phyloP scores from a whole-genome alignment of 2,329 filamentous ascomycete species.

The Colletotrichum lentis region DNA sequence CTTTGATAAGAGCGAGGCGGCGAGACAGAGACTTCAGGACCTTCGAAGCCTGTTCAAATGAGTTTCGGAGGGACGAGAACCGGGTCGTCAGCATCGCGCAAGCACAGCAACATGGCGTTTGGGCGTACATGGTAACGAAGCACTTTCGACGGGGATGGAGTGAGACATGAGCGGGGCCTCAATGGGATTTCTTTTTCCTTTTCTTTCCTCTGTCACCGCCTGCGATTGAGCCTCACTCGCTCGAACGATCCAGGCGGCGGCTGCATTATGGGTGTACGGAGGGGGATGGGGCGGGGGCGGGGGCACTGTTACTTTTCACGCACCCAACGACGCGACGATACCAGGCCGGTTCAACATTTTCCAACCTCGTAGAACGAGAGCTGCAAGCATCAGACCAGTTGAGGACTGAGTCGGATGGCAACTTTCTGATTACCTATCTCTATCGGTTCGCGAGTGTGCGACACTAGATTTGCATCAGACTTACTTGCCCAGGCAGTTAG shows the following conservation, averaged over 20 bases:
- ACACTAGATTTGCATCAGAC: conserved; percentile 36
- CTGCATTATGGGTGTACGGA: conserved; percentile 24
- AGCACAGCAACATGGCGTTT: conserved; percentile 27
- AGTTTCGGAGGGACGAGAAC: conserved; percentile 17
- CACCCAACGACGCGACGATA: conserved; percentile 30
- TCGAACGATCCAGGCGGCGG: not conserved
- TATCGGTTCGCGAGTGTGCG: conserved; percentile 1
- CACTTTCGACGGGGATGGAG: conserved; percentile 1
- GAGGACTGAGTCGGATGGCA: conserved; percentile 16
- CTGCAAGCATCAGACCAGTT: conserved; percentile 34
- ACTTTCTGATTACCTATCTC: not conserved
- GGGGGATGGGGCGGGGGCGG: conserved; percentile 11
- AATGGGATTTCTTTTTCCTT: conserved; percentile 4
- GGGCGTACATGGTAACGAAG: conserved; percentile 17
- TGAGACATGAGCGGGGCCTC: not conserved
- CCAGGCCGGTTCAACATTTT: conserved; percentile 22
- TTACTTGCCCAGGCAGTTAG: conserved; percentile 17
- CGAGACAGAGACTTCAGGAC: conserved; percentile 69
- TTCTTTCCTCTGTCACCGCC: not conserved
- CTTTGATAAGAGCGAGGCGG: conserved; percentile 61
- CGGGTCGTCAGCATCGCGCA: not conserved
- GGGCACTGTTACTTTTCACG: conserved; percentile 28
- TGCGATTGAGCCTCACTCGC: conserved; percentile 8
- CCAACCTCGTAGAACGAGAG: conserved; percentile 29
- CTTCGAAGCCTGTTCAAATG: conserved; percentile 66